These are phyloP conservation scores for Dimocarpus longan DNA, from an alignment of 345 rosid species.

Conservation along the genomic window DNA sequence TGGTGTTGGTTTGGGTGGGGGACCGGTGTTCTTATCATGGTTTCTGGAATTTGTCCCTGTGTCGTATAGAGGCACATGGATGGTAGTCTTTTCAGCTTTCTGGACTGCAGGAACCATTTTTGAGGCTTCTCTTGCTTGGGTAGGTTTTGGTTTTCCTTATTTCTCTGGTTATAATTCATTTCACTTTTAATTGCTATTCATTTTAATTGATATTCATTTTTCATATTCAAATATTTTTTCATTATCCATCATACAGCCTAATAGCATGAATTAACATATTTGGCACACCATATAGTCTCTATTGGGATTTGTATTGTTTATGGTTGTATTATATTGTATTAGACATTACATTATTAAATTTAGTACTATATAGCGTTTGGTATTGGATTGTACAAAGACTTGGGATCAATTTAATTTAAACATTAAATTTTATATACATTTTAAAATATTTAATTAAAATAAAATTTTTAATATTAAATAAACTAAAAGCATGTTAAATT, in stretches of 20 bases:
- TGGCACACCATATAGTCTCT: no score
- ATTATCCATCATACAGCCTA: background rate
- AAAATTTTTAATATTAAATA: no score
- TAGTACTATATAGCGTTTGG: no score
- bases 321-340: no score
- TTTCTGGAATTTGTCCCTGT: slow-evolving; percentile 64
- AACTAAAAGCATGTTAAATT: no score
- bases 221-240: background rate
- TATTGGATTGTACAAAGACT: no score
- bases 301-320: no score
- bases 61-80: slow-evolving; percentile 57
- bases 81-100: slow-evolving; percentile 51
- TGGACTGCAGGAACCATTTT: slow-evolving; percentile 62
- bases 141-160: slow-evolving; percentile 23
- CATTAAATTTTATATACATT: no score
- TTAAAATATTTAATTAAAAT: no score
- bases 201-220: background rate
- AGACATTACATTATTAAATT: no score
- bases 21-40: slow-evolving; percentile 58
- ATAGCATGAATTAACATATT: background rate
- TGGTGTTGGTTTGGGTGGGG: slow-evolving; percentile 66
- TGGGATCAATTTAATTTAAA: no score
- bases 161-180: background rate
- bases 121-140: slow-evolving; percentile 68
- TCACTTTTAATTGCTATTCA: no score